Evolutionary conservation across 2,329 filamentous ascomycete species (phyloP).

Genomic region (Clonostachys solani): DNA sequence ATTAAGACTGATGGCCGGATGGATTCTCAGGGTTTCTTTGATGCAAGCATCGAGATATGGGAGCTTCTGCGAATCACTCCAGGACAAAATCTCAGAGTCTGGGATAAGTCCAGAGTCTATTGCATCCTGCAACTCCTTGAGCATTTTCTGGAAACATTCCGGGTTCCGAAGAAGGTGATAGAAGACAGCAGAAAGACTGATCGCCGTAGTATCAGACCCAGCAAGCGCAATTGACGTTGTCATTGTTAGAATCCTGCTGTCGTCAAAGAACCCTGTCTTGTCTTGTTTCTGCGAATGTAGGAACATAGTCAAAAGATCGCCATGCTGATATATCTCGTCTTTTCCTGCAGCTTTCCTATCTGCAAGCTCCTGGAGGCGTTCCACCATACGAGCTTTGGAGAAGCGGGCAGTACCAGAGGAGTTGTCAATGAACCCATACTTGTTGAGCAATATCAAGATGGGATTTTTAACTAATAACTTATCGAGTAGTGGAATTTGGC

Average conservation of each 20-base stretch:
- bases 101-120: conserved; percentile 44
- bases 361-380: conserved; percentile 40
- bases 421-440: conserved; percentile 61
- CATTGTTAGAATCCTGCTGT: conserved; percentile 65
- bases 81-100: conserved; percentile 58
- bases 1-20: conserved; percentile 36
- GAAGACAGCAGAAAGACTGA: conserved; percentile 66
- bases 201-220: conserved; percentile 76
- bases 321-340: conserved; percentile 24
- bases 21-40: conserved; percentile 41
- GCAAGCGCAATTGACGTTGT: conserved; percentile 66
- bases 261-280: conserved; percentile 67
- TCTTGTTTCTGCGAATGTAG: conserved; percentile 58
- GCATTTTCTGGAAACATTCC: conserved; percentile 45
- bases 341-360: conserved; percentile 23
- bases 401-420: conserved; percentile 70
- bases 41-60: conserved; percentile 49
- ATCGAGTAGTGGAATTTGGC: conserved; percentile 72
- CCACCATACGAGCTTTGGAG: conserved; percentile 61
- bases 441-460: conserved; percentile 62
- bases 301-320: conserved; percentile 68
- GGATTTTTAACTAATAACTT: conserved; percentile 71
- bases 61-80: conserved; percentile 64
- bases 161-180: conserved; percentile 69
- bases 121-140: conserved; percentile 58